Evolutionary conservation across 345 rosid species (phyloP).

Genomic region (Lenwebbia sp.): DNA sequence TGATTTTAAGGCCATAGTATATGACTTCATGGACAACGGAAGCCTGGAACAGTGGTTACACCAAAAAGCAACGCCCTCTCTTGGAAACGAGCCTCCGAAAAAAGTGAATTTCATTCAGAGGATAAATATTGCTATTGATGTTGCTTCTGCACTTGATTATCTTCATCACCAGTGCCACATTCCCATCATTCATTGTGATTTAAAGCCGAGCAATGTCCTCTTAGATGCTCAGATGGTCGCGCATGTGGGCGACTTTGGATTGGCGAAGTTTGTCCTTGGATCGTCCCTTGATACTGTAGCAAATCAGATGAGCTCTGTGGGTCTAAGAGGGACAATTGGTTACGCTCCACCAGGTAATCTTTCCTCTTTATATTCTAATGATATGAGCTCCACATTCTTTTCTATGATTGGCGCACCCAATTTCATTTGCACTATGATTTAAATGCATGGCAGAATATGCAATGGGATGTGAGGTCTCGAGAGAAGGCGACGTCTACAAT

Average conservation of each 20-base stretch:
- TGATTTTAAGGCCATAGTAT: slow-evolving; percentile 1
- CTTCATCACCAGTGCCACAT: background rate
- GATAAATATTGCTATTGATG: background rate
- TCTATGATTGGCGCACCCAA: background rate
- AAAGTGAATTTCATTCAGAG: background rate
- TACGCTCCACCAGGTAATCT: background rate
- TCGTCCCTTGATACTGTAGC: background rate
- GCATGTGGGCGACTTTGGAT: background rate
- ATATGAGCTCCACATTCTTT: background rate
- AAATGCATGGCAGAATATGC: background rate
- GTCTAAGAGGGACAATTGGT: background rate
- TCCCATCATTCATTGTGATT: background rate
- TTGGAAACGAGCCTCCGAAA: background rate
- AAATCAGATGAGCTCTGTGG: background rate
- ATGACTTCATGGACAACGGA: slow-evolving; percentile 4
- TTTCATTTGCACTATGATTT: background rate
- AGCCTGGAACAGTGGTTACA: slow-evolving; percentile 6
- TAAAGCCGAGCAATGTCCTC: background rate
- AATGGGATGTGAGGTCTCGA: background rate
- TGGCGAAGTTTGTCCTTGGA: background rate
- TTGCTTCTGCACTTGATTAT: background rate
- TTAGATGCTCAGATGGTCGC: background rate
- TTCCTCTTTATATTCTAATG: background rate
- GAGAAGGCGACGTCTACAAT: background rate
- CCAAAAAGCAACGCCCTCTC: background rate